Base-by-base conservation (phyloP, 2,329 filamentous ascomycete species). In the Ustulina deusta region DNA sequence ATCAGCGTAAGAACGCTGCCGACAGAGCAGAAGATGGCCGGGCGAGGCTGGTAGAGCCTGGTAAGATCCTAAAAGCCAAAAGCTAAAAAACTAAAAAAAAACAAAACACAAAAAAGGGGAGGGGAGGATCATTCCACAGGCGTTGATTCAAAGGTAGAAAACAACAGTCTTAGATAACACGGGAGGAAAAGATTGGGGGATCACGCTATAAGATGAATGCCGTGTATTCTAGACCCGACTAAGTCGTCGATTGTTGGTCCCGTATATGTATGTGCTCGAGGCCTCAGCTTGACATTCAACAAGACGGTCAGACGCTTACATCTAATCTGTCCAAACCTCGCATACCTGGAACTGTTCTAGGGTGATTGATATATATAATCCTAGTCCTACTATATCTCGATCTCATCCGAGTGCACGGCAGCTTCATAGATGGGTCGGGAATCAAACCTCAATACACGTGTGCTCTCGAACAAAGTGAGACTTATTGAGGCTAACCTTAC, bases 21-120 rank as follows among this genome's bases (percentile, higher is more conserved):
- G 69, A 88, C 93, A 61, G 86, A 86, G 66, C 91, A 97, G 81
- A 97, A 93, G 87, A 83, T 97, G 81, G 92, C 94, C 34, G 90
- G 89, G 68, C 85, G 95, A 67, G 95, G 95, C 10, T 97, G 93
- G 93, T 97, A 88, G 95, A 67, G 95, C 95, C 10, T 97, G 93
- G 93, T 97, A 88, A 79, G 4, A 36, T 13, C n/a, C 10, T 13
- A 10, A 15, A 7, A 9, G 4, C 3, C 3, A 32, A n/a, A 27
- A 27, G 22, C 15, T 9, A 17, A 6, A 40, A 55, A 54, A 36
- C 4, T 22, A 11, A 25, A 40, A 9, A 25, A 40, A 17, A 25
- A 15, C 15, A 46, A 51, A 55, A 52, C 17, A 29, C 4, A 6
- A 17, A 32, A 56, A 36, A 22, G 29, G 29, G 13, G 15, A 13